Evolutionary conservation across 164 flowering plant species (phyloP), one percentile per base, ranked within the genome.

Genomic region (Akebia trifoliata): DNA sequence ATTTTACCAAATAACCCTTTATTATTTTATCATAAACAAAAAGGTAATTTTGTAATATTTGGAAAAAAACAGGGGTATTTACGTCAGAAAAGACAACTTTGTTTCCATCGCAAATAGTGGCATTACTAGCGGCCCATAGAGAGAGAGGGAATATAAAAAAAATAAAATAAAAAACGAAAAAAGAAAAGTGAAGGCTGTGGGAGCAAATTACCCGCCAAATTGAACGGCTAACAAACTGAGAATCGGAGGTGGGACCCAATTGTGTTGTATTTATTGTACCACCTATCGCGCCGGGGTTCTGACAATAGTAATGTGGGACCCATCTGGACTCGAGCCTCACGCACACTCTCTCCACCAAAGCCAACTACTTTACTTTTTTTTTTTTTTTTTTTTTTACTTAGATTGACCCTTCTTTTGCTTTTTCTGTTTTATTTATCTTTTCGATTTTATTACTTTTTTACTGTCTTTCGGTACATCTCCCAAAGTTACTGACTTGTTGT

Each of bases 211-310:
- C 36, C 29, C 57, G 53, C 30, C 6, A 18, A 29, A 48, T 40
- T 37, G 14, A 29, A 29, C 17, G 9, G 18, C n/a, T n/a, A n/a
- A n/a, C n/a, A 14, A 2, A 25, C 1, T 11, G n/a, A 26, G 2
- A 25, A 30, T 21, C n/a, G n/a, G n/a, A n/a, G n/a, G 35, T 35
- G 69, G 78, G 60, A 29, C 80, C 81, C 64, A 35, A 31, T 2
- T 0, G 1, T 2, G 28, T 22, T 17, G 78, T 74, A 73, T 69
- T 79, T 55, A 69, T 63, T 77, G 82, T 74, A 48, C 77, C 82
- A 72, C 74, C 73, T 63, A 73, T 79, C 66, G 59, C 82, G 84
- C 81, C 78, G 73, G 69, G 68, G 72, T 42, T 71, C n/a, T n/a
- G n/a, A n/a, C 42, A 61, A 62, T 76, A 72, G 77, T 72, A 68